Evolutionary conservation across 192 early-diverging fungal genomes (phyloP).

Genomic region (Geranomyces michiganensis): DNA sequence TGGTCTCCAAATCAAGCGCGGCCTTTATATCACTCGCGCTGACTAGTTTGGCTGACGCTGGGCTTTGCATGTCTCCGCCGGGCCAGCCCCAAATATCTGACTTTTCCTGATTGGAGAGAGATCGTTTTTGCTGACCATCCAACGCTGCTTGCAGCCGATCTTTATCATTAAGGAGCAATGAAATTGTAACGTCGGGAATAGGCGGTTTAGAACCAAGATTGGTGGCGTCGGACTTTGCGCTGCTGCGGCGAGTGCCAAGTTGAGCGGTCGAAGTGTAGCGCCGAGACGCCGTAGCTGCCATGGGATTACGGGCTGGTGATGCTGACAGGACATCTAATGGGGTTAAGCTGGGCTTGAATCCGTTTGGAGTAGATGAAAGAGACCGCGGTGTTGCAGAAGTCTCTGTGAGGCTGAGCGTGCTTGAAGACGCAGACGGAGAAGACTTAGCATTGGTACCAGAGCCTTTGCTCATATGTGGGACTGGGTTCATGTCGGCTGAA

Average conservation of each 20-base stretch:
- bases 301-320: neutral
- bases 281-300: neutral
- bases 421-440: too few relatives aligned
- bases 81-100: slow-evolving; percentile 16
- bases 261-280: slow-evolving; percentile 16
- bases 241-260: neutral
- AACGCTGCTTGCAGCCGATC: neutral
- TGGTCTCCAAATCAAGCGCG: neutral
- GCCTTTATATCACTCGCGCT: neutral
- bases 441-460: too few relatives aligned
- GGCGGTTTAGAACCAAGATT: neutral
- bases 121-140: slow-evolving; percentile 1
- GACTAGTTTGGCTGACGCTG: neutral
- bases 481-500: too few relatives aligned
- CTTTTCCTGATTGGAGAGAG: slow-evolving; percentile 5
- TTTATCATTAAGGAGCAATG: neutral
- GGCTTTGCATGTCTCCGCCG: neutral
- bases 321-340: too few relatives aligned
- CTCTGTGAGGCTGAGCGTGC: too few relatives aligned
- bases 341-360: too few relatives aligned
- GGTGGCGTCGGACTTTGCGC: neutral
- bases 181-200: neutral
- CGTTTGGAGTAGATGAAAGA: too few relatives aligned
- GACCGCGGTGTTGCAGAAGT: too few relatives aligned
- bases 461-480: too few relatives aligned